Conservation (phyloP, 441 rosid species). For the Bocquillonia castaneifolia region DNA sequence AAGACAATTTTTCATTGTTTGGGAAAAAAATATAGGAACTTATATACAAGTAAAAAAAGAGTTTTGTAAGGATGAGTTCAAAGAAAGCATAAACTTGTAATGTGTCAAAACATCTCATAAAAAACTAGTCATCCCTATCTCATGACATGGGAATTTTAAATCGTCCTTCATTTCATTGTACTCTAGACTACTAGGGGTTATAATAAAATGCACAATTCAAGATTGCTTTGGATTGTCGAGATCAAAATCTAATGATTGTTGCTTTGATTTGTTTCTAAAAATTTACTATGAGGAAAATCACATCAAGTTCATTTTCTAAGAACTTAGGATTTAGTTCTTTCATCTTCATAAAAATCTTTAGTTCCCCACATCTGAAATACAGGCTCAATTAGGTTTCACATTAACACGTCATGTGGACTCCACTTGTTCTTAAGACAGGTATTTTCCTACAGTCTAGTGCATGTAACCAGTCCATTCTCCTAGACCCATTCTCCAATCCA, state of each 20-base stretch:
- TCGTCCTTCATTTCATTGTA: background rate
- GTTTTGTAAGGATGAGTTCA: no score
- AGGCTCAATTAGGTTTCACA: background rate
- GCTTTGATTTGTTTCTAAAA: background rate
- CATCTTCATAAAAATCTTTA: background rate
- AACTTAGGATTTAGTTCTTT: background rate
- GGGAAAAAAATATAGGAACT: background rate
- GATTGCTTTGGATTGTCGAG: background rate
- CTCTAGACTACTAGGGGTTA: background rate
- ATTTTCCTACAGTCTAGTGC: background rate
- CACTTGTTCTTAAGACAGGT: background rate
- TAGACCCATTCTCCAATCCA: background rate
- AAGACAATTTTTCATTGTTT: background rate
- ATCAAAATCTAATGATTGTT: background rate
- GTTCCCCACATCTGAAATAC: background rate
- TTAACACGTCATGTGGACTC: background rate
- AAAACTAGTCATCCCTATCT: background rate
- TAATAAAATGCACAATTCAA: background rate
- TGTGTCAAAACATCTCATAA: background rate
- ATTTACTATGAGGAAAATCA: background rate
- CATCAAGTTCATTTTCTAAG: background rate
- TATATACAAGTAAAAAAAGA: background rate
- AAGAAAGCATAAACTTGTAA: background rate
- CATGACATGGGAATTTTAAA: background rate
- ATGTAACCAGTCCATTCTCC: background rate